A percentile compares a stretch with the other conserved stretches of the same genome.
Evolutionary conservation across 2,329 filamentous ascomycete species (phyloP).

Genomic region (Proliferodiscus dingleyae): DNA sequence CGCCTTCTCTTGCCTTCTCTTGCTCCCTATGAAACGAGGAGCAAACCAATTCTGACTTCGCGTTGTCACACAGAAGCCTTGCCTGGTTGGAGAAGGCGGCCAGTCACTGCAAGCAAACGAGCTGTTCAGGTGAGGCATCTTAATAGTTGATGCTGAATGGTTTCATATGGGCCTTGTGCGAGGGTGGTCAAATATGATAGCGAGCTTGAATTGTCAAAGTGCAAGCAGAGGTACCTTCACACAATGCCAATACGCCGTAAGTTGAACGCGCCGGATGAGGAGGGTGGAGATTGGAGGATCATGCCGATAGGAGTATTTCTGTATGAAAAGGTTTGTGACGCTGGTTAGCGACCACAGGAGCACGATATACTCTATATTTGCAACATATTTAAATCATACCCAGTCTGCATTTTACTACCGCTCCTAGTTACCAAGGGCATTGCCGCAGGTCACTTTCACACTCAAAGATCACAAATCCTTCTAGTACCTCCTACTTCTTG

Average conservation of each 20-base stretch:
- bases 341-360: neutral
- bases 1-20: slow-evolving; percentile 7
- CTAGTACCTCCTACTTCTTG: neutral
- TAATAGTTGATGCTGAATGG: slow-evolving; percentile 6
- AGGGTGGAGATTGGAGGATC: slow-evolving; percentile 3
- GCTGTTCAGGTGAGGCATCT: slow-evolving; percentile 7
- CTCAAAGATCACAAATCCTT: neutral
- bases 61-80: slow-evolving; percentile 22
- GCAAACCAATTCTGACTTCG: slow-evolving; percentile 13
- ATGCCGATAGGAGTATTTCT: slow-evolving; percentile 9
- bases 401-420: neutral
- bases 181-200: slow-evolving; percentile 13
- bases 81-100: slow-evolving; percentile 7
- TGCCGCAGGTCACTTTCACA: neutral
- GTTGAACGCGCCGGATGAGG: slow-evolving; percentile 3
- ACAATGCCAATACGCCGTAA: too few species aligned
- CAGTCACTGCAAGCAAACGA: slow-evolving; percentile 20
- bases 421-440: neutral
- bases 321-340: slow-evolving; percentile 15
- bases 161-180: slow-evolving; percentile 7
- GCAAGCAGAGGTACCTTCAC: slow-evolving; percentile 14
- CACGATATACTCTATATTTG: neutral
- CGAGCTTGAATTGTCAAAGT: slow-evolving; percentile 13
- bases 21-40: slow-evolving; percentile 16
- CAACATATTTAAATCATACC: neutral